Evolutionary conservation across 805 yeast species (phyloP).

Genomic region (Nakazawaea sp.): DNA sequence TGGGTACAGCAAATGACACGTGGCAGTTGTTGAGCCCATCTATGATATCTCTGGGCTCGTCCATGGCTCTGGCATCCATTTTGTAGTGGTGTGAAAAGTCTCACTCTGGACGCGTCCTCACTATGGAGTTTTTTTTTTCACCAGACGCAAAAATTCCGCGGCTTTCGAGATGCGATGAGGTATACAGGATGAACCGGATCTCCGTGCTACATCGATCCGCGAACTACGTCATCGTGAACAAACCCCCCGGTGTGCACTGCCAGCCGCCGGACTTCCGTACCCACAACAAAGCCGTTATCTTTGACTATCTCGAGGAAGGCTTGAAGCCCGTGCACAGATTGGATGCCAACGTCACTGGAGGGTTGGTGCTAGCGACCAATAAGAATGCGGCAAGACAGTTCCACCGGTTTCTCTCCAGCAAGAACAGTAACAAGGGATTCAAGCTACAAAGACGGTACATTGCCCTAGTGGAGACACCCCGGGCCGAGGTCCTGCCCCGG

Average conservation of each 20-base stretch:
- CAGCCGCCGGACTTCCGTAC: constrained; percentile 22
- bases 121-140: too few relatives aligned
- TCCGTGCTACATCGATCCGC: constrained; percentile 12
- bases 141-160: too few relatives aligned
- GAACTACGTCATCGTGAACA: constrained; percentile 26
- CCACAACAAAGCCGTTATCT: constrained; percentile 11
- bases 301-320: neutral
- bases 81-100: too few relatives aligned
- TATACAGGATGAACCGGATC: too few relatives aligned
- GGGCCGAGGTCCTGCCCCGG: neutral
- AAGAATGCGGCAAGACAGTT: constrained; percentile 25
- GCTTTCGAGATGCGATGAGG: too few relatives aligned
- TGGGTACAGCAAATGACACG: constrained; percentile 30
- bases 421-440: constrained; percentile 30
- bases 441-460: constrained; percentile 28
- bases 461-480: constrained; percentile 15
- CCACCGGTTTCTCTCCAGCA: constrained; percentile 20
- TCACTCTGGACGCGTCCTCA: too few relatives aligned
- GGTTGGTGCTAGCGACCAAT: constrained; percentile 28
- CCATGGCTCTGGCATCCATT: too few relatives aligned
- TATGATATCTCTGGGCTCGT: constrained; percentile 13
- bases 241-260: constrained; percentile 26
- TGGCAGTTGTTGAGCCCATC: constrained; percentile 23
- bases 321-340: constrained; percentile 29
- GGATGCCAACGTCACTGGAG: constrained; percentile 34